Evolutionary conservation across 2,329 filamentous ascomycete species (phyloP).

Genomic region (Cryphonectria naterciae): DNA sequence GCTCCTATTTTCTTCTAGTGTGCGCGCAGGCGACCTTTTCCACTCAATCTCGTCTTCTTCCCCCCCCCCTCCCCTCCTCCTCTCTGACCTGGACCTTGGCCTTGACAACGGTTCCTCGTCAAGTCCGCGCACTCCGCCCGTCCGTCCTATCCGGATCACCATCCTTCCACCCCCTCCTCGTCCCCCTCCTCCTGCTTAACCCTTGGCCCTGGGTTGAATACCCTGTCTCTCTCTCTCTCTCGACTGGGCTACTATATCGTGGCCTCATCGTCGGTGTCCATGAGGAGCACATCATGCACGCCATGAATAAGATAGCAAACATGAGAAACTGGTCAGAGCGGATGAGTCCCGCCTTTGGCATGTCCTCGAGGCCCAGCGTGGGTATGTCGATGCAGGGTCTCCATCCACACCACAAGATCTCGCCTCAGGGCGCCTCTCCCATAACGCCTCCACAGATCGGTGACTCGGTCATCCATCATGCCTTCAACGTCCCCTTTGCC

Average conservation of each 20-base stretch:
- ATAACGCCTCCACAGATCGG: slow-evolving; percentile 71
- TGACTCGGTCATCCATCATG: slow-evolving; percentile 83
- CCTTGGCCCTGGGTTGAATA: not conserved
- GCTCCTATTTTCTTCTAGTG: slow-evolving; percentile 45
- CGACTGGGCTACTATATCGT: slow-evolving; percentile 26
- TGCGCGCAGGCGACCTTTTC: slow-evolving; percentile 32
- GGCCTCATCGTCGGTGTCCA: slow-evolving; percentile 26
- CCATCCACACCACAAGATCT: slow-evolving; percentile 62
- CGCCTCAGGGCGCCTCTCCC: slow-evolving; percentile 55
- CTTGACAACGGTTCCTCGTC: slow-evolving; percentile 32
- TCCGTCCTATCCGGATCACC: not conserved
- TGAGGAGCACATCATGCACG: slow-evolving; percentile 40
- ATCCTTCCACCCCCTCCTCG: not conserved
- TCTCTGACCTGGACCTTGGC: slow-evolving; percentile 37
- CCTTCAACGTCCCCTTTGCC: slow-evolving; percentile 96
- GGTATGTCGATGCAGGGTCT: slow-evolving; percentile 60
- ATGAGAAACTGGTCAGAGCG: slow-evolving; percentile 74
- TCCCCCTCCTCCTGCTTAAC: not conserved
- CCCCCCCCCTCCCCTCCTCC: slow-evolving; percentile 17
- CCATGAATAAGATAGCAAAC: slow-evolving; percentile 72
- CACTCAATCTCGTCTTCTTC: slow-evolving; percentile 22
- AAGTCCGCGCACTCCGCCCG: slow-evolving; percentile 24
- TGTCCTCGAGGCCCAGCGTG: slow-evolving; percentile 60
- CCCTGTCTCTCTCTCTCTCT: slow-evolving; percentile 23
- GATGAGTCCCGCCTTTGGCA: slow-evolving; percentile 70